Evolutionary conservation across 805 yeast genomes (phyloP).

Genomic region (Clavispora phyllophila): DNA sequence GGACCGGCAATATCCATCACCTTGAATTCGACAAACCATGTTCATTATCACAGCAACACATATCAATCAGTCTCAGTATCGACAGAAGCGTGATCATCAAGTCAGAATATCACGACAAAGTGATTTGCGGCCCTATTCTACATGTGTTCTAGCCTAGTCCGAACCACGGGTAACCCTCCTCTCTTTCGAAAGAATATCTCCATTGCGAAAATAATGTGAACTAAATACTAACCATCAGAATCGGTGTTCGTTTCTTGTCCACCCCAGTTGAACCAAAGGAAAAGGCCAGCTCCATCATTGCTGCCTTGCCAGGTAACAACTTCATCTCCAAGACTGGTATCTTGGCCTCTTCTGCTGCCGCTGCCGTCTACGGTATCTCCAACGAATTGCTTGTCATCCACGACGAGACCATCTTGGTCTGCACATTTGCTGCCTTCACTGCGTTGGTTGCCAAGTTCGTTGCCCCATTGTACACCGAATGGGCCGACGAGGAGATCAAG

Average conservation of each 20-base stretch:
- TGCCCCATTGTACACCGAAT: constrained; percentile 92
- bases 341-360: constrained; percentile 92
- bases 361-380: constrained; percentile 88
- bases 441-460: constrained; percentile 76
- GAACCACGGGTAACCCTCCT: too few species aligned
- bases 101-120: too few species aligned
- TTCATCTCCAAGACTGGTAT: constrained; percentile 89
- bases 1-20: not conserved
- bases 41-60: too few species aligned
- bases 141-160: too few species aligned
- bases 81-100: too few species aligned
- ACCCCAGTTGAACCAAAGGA: constrained; percentile 80
- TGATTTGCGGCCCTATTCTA: too few species aligned
- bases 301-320: constrained; percentile 89
- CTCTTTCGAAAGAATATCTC: not conserved
- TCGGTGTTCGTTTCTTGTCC: constrained; percentile 63
- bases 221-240: constrained; percentile 35
- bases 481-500: constrained; percentile 84
- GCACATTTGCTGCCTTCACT: constrained; percentile 73
- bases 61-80: too few species aligned
- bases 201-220: too few species aligned
- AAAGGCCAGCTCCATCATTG: constrained; percentile 85
- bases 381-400: constrained; percentile 89
- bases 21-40: not conserved
- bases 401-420: constrained; percentile 85